Percentiles rank a stretch among this genome's conserved stretches.
Conservation (phyloP, 2,329 filamentous ascomycete genomes). For the Colletotrichum sp. region DNA sequence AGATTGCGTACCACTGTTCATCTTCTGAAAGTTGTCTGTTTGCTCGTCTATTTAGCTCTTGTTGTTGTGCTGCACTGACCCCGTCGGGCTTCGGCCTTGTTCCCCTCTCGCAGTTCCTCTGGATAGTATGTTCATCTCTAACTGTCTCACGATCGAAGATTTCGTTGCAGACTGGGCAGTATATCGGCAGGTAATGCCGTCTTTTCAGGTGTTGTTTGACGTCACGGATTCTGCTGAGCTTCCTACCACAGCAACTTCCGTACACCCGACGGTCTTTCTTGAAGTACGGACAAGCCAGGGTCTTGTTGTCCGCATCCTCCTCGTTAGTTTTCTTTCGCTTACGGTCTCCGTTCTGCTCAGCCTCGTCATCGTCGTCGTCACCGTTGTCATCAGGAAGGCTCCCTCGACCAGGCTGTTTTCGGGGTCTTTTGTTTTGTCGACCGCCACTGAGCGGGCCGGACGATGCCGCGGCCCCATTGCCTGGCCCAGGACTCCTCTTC, state of each 20-base stretch:
- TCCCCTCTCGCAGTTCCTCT: not conserved
- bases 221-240: slow-evolving; percentile 27
- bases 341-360: not conserved
- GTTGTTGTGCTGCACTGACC: slow-evolving; percentile 22
- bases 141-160: no score
- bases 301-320: not conserved
- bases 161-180: not conserved
- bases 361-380: not conserved
- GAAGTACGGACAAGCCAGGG: slow-evolving; percentile 31
- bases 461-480: not conserved
- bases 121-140: not conserved
- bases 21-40: slow-evolving; percentile 22
- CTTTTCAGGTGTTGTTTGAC: slow-evolving; percentile 33
- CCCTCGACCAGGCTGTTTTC: not conserved
- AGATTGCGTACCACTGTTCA: slow-evolving; percentile 31
- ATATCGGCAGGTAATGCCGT: not conserved
- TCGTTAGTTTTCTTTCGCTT: not conserved
- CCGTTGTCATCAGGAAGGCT: not conserved
- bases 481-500: not conserved
- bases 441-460: not conserved
- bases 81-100: slow-evolving; percentile 20
- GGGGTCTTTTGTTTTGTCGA: not conserved
- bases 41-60: slow-evolving; percentile 18
- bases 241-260: slow-evolving; percentile 26
- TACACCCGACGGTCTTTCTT: slow-evolving; percentile 29